These are phyloP conservation scores for Gyromitra esculenta DNA, from an alignment of 2,329 filamentous ascomycete species.

Conservation along the genomic window DNA sequence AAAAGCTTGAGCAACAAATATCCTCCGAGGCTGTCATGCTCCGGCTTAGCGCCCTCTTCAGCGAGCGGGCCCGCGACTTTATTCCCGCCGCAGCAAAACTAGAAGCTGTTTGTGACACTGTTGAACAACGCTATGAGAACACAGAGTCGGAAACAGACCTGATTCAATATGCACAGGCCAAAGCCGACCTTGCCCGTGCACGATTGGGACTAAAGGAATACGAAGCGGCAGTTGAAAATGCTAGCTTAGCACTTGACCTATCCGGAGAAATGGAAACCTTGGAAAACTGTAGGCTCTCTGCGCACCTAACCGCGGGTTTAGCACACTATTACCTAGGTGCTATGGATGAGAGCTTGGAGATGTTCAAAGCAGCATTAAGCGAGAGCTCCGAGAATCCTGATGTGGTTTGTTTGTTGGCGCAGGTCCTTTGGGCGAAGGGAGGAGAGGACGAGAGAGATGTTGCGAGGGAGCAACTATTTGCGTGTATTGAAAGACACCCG, in stretches of 20 bases:
- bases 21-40: constrained; percentile 76
- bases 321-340: constrained; percentile 77
- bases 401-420: constrained; percentile 84
- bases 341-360: constrained; percentile 75
- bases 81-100: constrained; percentile 71
- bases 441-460: constrained; percentile 76
- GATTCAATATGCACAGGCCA: constrained; percentile 80
- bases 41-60: constrained; percentile 81
- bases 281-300: constrained; percentile 78
- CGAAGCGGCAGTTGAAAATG: constrained; percentile 77
- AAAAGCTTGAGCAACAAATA: constrained; percentile 77
- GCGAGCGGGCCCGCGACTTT: constrained; percentile 80
- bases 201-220: constrained; percentile 76
- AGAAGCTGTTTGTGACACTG: constrained; percentile 71
- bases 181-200: constrained; percentile 85
- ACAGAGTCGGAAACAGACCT: constrained; percentile 80
- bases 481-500: constrained; percentile 74
- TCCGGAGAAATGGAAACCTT: constrained; percentile 76
- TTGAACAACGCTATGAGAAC: constrained; percentile 85
- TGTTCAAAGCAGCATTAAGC: constrained; percentile 80
- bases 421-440: constrained; percentile 92
- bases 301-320: constrained; percentile 84
- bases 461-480: constrained; percentile 81
- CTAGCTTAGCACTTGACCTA: constrained; percentile 81
- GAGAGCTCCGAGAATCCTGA: constrained; percentile 82